phyloP scores from a whole-genome alignment of 2,329 filamentous ascomycete species.

The Fusarium paranaense region DNA sequence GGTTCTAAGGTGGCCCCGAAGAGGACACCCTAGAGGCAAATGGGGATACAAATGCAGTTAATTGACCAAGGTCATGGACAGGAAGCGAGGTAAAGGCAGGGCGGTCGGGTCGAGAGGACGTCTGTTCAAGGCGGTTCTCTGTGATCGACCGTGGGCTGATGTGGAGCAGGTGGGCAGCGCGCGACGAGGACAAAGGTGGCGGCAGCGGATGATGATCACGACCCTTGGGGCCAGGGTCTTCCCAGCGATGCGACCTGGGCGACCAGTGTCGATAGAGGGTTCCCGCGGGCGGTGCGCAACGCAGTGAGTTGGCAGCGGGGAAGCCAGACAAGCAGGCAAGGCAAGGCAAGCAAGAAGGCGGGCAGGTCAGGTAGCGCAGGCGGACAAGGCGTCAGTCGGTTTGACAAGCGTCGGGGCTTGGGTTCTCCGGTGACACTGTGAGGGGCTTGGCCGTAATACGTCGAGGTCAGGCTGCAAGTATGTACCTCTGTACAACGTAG shows the following conservation, averaged over 20 bases:
- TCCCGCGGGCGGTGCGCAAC: slow-evolving; percentile 17
- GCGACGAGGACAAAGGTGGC: slow-evolving; percentile 34
- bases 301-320: slow-evolving; percentile 35
- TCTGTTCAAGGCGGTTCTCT: slow-evolving; percentile 32
- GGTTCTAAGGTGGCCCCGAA: slow-evolving; percentile 50
- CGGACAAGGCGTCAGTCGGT: slow-evolving; percentile 16
- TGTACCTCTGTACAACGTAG: slow-evolving; percentile 13
- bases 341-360: slow-evolving; percentile 16
- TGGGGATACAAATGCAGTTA: slow-evolving; percentile 36
- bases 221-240: slow-evolving; percentile 40
- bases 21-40: slow-evolving; percentile 51
- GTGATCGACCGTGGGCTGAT: slow-evolving; percentile 45
- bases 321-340: slow-evolving; percentile 15
- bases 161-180: slow-evolving; percentile 43
- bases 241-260: slow-evolving; percentile 23
- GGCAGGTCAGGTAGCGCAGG: slow-evolving; percentile 7
- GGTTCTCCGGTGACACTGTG: slow-evolving; percentile 30
- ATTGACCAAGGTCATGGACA: slow-evolving; percentile 34
- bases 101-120: slow-evolving; percentile 25
- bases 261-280: slow-evolving; percentile 7
- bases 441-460: slow-evolving; percentile 39
- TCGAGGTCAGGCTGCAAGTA: slow-evolving; percentile 22
- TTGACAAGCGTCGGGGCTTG: slow-evolving; percentile 2
- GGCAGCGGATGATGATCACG: slow-evolving; percentile 42
- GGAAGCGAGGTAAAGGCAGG: slow-evolving; percentile 36